Evolutionary conservation across 257 asterid genomes (phyloP).

Genomic region (Salvia hispanica): DNA sequence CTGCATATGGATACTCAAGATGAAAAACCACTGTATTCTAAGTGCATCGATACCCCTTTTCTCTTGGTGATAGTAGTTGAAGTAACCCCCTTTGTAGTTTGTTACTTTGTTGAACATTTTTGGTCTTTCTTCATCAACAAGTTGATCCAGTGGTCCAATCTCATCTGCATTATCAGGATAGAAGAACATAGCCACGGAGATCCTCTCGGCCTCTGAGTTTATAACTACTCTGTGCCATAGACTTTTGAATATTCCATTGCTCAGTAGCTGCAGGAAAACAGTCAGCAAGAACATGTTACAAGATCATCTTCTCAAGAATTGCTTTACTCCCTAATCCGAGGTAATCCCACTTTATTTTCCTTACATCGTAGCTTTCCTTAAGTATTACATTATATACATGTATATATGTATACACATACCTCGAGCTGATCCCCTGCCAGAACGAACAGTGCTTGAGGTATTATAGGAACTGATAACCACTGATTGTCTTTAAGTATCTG

Average conservation of each 20-base stretch:
- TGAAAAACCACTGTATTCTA: conserved; percentile 33
- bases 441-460: conserved; percentile 54
- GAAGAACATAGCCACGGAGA: conserved; percentile 49
- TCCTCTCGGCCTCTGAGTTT: conserved; percentile 51
- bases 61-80: conserved; percentile 50
- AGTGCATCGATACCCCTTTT: conserved; percentile 52
- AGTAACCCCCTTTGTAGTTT: conserved; percentile 37
- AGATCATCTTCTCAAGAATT: too few species aligned
- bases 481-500: conserved; percentile 53
- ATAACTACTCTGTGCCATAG: conserved; percentile 55
- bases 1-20: background rate
- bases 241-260: too few species aligned
- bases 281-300: too few species aligned
- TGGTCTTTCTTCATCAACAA: conserved; percentile 45
- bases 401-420: conserved; percentile 36
- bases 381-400: too few species aligned
- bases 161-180: conserved; percentile 47
- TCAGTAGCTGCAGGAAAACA: too few species aligned
- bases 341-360: too few species aligned
- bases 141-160: conserved; percentile 58
- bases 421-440: conserved; percentile 69
- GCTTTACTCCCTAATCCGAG: too few species aligned
- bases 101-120: conserved; percentile 41
- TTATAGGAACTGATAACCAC: conserved; percentile 57
- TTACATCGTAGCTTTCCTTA: background rate